Conservation (phyloP, 495 filamentous ascomycete species). For the Neurospora sp. region DNA sequence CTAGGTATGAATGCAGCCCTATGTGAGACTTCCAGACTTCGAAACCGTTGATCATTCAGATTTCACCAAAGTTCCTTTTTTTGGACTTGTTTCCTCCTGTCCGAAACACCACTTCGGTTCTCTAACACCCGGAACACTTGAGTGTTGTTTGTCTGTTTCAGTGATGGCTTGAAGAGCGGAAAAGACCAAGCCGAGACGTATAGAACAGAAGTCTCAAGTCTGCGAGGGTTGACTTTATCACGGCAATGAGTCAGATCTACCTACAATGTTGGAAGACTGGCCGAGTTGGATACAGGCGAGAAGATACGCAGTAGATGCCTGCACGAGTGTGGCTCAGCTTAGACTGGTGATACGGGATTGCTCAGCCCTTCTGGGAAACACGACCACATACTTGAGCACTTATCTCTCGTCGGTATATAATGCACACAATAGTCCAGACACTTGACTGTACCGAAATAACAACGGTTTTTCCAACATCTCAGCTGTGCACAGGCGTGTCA, state of each 20-base stretch:
- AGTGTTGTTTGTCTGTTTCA: not conserved
- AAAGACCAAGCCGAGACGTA: not conserved
- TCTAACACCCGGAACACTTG: not conserved
- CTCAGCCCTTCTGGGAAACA: not conserved
- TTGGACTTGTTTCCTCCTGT: not conserved
- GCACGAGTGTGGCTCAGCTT: not conserved
- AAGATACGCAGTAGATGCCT: not conserved
- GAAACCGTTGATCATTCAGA: not conserved
- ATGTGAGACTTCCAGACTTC: not conserved
- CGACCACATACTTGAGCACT: not conserved
- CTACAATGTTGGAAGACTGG: not conserved
- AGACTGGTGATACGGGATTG: not conserved
- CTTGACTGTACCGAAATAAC: not conserved
- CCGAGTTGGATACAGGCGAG: not conserved
- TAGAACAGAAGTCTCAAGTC: not conserved
- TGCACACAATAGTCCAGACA: not conserved
- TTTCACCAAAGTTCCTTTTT: not conserved
- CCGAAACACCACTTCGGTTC: not conserved
- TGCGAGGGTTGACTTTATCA: not conserved
- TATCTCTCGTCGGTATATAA: not conserved
- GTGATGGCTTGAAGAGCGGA: not conserved
- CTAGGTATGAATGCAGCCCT: not conserved
- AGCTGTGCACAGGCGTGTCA: not conserved
- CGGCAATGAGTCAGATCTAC: not conserved
- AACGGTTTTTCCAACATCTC: not conserved